Conservation (phyloP, 1,284 basidiomycete species). For the Cryptococcus sp. region DNA sequence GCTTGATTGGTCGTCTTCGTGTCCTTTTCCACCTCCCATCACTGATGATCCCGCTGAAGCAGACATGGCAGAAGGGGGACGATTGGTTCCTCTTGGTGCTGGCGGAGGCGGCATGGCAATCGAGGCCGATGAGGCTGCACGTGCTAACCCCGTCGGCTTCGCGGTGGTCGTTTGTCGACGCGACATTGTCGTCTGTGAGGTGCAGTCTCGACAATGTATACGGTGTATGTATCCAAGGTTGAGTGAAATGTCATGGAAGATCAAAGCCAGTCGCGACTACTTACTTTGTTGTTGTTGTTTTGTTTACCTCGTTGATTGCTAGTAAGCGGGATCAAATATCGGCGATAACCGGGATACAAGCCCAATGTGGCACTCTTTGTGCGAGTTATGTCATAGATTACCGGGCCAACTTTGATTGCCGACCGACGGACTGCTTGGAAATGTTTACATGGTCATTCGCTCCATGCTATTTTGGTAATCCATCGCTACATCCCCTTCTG, state of each 20-base stretch:
- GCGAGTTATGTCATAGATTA: background rate
- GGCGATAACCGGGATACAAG: slow-evolving; percentile 1
- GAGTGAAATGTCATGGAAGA: slow-evolving; percentile 8
- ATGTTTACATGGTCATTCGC: too few relatives aligned
- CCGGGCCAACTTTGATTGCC: slow-evolving; percentile 3
- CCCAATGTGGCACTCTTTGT: too few relatives aligned
- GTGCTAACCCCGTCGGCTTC: slow-evolving; percentile 11
- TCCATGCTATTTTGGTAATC: too few relatives aligned
- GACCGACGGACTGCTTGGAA: background rate
- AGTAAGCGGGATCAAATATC: background rate
- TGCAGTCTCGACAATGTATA: background rate
- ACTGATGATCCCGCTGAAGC: slow-evolving; percentile 15
- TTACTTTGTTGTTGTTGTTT: slow-evolving; percentile 6
- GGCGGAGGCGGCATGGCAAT: slow-evolving; percentile 40
- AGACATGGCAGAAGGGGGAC: slow-evolving; percentile 29
- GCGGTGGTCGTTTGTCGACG: slow-evolving; percentile 22
- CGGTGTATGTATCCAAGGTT: background rate
- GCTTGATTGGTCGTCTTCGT: slow-evolving; percentile 9
- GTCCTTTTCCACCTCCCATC: background rate
- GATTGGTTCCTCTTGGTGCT: slow-evolving; percentile 16
- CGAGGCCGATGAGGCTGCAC: slow-evolving; percentile 31
- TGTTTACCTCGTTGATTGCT: slow-evolving; percentile 23
- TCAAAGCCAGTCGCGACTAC: slow-evolving; percentile 30
- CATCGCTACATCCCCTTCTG: too few relatives aligned
- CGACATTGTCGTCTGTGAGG: slow-evolving; percentile 31